phyloP scores from a whole-genome alignment of 257 asterid genomes.

The Solanum ossicruentum region DNA sequence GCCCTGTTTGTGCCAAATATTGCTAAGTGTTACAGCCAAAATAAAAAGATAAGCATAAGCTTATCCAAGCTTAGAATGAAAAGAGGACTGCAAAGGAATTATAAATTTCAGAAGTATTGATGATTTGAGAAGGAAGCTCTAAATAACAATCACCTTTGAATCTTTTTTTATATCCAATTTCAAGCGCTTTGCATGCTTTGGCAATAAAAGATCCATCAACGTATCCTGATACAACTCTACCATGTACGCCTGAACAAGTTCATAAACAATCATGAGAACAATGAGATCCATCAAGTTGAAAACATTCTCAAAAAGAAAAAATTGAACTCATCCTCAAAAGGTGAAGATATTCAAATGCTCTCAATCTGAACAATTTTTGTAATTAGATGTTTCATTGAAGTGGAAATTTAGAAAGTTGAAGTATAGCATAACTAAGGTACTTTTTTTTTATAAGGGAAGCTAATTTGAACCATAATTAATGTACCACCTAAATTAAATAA shows the following conservation, averaged over 20 bases:
- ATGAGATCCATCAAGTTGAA: background rate
- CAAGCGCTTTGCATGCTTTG: constrained; percentile 55
- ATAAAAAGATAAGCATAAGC: background rate
- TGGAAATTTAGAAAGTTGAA: background rate
- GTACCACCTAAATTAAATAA: background rate
- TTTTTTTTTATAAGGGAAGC: background rate
- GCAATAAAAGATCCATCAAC: constrained; percentile 66
- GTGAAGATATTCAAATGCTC: background rate
- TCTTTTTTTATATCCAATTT: constrained; percentile 90
- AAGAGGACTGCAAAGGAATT: background rate
- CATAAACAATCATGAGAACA: background rate
- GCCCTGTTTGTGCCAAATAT: constrained; percentile 35
- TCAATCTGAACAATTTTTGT: background rate
- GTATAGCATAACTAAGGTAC: background rate
- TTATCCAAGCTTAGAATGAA: background rate
- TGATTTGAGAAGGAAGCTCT: background rate
- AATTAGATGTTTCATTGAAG: background rate
- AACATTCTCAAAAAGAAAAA: background rate
- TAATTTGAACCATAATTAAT: background rate
- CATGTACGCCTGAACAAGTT: constrained; percentile 70
- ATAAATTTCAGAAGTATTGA: background rate
- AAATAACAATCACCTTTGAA: constrained; percentile 47
- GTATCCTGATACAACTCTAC: constrained; percentile 93
- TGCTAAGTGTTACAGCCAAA: constrained; percentile 7
- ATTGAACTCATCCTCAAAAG: background rate